These are phyloP conservation scores for Hypoxylon sp. DNA, from an alignment of 2,329 filamentous ascomycete species.

Conservation along the genomic window DNA sequence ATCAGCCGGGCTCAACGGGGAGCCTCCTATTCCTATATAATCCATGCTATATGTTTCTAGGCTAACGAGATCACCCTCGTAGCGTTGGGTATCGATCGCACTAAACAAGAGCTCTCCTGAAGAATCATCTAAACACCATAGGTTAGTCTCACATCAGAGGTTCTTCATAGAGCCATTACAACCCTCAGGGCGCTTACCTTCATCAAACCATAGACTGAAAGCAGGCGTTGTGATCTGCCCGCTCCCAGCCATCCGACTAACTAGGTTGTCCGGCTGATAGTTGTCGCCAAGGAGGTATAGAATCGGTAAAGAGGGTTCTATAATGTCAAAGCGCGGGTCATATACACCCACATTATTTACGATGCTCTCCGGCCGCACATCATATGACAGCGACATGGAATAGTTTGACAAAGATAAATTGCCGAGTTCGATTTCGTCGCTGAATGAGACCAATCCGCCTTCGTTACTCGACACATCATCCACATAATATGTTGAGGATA, in stretches of 20 bases:
- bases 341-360: background rate
- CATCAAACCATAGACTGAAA: conserved; percentile 14
- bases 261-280: background rate
- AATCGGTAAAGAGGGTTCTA: conserved; percentile 12
- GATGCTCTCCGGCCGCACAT: background rate
- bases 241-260: background rate
- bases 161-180: background rate
- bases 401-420: background rate
- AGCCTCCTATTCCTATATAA: background rate
- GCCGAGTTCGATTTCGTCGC: background rate
- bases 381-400: conserved; percentile 1
- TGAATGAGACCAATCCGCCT: background rate
- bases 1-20: background rate
- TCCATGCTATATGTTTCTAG: conserved; percentile 3
- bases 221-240: background rate
- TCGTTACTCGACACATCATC: background rate
- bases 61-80: conserved; percentile 16
- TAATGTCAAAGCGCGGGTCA: background rate
- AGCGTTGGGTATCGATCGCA: conserved; percentile 18
- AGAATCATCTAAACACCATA: conserved; percentile 2
- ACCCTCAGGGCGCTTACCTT: background rate
- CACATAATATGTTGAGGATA: conserved; percentile 1
- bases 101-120: conserved; percentile 11
- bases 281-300: conserved; percentile 9
- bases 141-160: conserved; percentile 9